Base-by-base conservation (phyloP, 768 basidiomycete species). In the Terana coerulea region DNA sequence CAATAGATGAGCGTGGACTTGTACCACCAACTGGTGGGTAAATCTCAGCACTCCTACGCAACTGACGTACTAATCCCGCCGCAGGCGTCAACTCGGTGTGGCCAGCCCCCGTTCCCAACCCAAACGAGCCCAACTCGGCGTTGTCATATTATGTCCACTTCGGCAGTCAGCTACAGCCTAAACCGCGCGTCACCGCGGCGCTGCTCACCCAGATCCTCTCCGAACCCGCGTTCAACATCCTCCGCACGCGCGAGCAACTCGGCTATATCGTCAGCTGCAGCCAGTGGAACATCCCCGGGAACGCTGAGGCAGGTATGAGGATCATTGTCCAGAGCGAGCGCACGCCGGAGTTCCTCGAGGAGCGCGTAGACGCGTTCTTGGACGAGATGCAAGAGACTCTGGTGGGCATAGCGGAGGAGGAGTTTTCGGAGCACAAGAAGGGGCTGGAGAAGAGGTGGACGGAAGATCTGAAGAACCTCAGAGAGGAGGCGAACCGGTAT, bases 231-330 rank as follows among this genome's bases (percentile, higher is more conserved):
- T 99, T 98, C 70, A 85, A 95, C 64, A 73, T 84, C 21, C 78
- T 99, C 26, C 85, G 97, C 25, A 98, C 95, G 3, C 85, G 91
- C 64, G 92, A 98, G 64, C 97, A 99, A 67, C 77, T 99, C 1
- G 97, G 97, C 5, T 99, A 99, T 66, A 77, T 97, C 36, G 95
- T 97, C 30, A 79, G 75, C 8, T 84, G 80, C 56, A 72, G 74
- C 1, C 63, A 70, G 26, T 83, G 79, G 79, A 64, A 52, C 43
- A 48, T 72, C 9, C 66, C 87, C 35, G 86, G 88, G n/a, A 73
- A 79, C 2, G 83, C 80, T 39, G 80, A 87, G 54, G 77, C 80
- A 55, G 93, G 94, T 6, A 69, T 94, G 54, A 81, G 90, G 36
- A 79, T 98, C 47, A 72, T 93, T 6, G 78, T 98, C 26, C 97